Conservation (phyloP, 2,329 filamentous ascomycete genomes). For the Monosporascus sp. region DNA sequence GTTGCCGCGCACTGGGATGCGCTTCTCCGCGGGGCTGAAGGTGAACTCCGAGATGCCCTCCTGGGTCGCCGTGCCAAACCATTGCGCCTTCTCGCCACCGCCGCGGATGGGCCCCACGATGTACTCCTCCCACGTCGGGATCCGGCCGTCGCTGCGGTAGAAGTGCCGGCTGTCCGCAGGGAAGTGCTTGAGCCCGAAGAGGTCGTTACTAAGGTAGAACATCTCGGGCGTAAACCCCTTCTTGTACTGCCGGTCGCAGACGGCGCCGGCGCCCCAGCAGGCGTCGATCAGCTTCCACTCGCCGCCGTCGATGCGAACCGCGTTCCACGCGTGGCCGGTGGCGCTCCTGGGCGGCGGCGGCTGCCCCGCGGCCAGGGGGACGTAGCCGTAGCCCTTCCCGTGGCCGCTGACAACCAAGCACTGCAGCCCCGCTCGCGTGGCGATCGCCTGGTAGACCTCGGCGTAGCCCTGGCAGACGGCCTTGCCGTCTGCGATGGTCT, state of each 20-base stretch:
- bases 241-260: conserved; percentile 57
- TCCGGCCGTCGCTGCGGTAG: conserved; percentile 66
- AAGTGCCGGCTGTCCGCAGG: conserved; percentile 64
- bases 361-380: conserved; percentile 56
- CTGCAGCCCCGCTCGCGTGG: conserved; percentile 73
- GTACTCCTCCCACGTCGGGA: conserved; percentile 77
- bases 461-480: conserved; percentile 94
- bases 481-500: conserved; percentile 69
- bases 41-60: conserved; percentile 52
- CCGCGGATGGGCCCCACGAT: conserved; percentile 54
- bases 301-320: conserved; percentile 77
- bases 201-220: conserved; percentile 63
- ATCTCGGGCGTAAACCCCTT: conserved; percentile 61
- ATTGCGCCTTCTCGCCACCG: conserved; percentile 41
- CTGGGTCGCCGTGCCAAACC: conserved; percentile 38
- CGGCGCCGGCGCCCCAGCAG: conserved; percentile 85
- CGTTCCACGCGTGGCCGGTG: conserved; percentile 84
- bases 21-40: conserved; percentile 55
- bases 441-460: conserved; percentile 72
- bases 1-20: conserved; percentile 54
- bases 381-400: conserved; percentile 80
- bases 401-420: conserved; percentile 70
- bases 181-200: conserved; percentile 78
- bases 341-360: conserved; percentile 58
- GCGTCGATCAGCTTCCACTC: conserved; percentile 88